Percentiles rank a stretch among this genome's conserved stretches.
Evolutionary conservation across 2,329 filamentous ascomycete species (phyloP).

Genomic region (Aspergillus sp.): DNA sequence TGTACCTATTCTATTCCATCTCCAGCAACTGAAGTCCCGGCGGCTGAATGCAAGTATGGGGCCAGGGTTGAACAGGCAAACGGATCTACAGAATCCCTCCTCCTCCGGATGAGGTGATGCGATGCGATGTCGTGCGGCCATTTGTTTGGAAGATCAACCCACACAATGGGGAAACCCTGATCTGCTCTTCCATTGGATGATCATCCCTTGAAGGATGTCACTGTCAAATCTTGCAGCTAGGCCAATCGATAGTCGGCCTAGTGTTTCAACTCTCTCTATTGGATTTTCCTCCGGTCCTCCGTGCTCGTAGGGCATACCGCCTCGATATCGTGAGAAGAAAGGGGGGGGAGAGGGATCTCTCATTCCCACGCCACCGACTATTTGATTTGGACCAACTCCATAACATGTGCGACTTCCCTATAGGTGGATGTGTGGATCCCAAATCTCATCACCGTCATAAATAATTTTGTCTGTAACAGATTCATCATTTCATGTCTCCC

Average conservation of each 20-base stretch:
- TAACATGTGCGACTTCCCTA: slow-evolving; percentile 1
- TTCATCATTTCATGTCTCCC: slow-evolving; percentile 1
- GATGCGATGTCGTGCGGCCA: background rate
- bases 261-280: slow-evolving; percentile 13
- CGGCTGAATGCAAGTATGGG: background rate
- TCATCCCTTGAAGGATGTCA: slow-evolving; percentile 18
- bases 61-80: background rate
- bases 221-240: slow-evolving; percentile 15
- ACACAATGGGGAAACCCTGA: slow-evolving; percentile 1
- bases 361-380: background rate
- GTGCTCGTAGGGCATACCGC: background rate
- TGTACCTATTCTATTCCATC: too few species aligned
- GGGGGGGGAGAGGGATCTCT: background rate
- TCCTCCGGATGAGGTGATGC: background rate
- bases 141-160: background rate
- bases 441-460: background rate
- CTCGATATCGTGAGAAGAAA: slow-evolving; percentile 7
- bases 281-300: background rate
- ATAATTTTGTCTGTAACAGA: slow-evolving; percentile 6
- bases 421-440: slow-evolving; percentile 5
- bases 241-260: background rate
- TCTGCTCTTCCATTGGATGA: slow-evolving; percentile 17
- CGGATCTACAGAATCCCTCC: background rate
- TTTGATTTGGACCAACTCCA: background rate
- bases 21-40: too few species aligned